Evolutionary conservation across 352 stramenopile species (phyloP).

Genomic region (Phytopythium vexans): DNA sequence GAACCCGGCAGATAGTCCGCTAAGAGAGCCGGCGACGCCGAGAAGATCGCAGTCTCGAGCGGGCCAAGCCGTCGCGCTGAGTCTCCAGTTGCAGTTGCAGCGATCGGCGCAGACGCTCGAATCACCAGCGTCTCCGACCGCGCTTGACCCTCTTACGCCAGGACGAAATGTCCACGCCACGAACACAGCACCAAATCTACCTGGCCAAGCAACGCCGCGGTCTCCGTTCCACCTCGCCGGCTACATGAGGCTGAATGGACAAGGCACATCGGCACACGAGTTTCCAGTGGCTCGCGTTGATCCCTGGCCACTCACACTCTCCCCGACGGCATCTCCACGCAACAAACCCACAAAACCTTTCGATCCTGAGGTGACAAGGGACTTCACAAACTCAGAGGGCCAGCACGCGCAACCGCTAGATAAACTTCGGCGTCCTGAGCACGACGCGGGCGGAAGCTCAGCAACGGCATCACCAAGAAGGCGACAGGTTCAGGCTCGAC

Average conservation of each 20-base stretch:
- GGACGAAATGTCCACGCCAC: too few relatives aligned
- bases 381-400: too few relatives aligned
- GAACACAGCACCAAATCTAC: too few relatives aligned
- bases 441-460: background rate
- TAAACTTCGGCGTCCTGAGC: background rate
- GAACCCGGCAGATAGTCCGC: too few relatives aligned
- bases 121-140: conserved; percentile 3
- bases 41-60: conserved; percentile 2
- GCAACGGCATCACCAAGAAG: conserved; percentile 10
- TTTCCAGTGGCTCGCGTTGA: conserved; percentile 29
- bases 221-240: background rate
- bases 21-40: background rate
- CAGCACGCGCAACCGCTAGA: background rate
- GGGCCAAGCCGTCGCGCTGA: background rate
- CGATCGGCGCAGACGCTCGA: too few relatives aligned
- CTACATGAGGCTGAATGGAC: conserved; percentile 3
- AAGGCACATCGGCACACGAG: conserved; percentile 12
- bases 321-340: background rate
- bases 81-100: conserved; percentile 1
- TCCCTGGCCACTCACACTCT: conserved; percentile 34
- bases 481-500: conserved; percentile 5
- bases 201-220: background rate
- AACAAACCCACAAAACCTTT: background rate
- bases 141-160: background rate
- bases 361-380: too few relatives aligned